These are phyloP conservation scores for Lactarius deliciosus DNA, from an alignment of 768 basidiomycete genomes.

Conservation along the genomic window DNA sequence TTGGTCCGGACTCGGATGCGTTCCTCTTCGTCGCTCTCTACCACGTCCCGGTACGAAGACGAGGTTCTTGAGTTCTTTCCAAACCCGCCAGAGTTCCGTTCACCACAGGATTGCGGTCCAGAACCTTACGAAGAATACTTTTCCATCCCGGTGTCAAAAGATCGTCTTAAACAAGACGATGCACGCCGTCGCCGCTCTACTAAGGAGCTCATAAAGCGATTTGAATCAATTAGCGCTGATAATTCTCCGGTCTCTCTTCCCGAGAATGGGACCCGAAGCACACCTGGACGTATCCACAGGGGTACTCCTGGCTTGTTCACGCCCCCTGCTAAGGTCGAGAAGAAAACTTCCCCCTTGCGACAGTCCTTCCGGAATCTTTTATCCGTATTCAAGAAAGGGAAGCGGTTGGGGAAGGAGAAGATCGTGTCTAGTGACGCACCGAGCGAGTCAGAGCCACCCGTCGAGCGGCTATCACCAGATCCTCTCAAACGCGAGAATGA, in stretches of 20 bases:
- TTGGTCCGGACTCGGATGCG: conserved; percentile 12
- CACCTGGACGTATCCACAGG: conserved; percentile 27
- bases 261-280: conserved; percentile 18
- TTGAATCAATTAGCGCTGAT: conserved; percentile 44
- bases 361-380: conserved; percentile 64
- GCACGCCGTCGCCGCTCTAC: conserved; percentile 37
- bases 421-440: conserved; percentile 21
- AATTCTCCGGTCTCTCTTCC: neutral
- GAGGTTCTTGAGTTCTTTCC: conserved; percentile 12
- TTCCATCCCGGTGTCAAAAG: conserved; percentile 17
- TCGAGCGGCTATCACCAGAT: neutral
- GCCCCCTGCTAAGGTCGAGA: conserved; percentile 40
- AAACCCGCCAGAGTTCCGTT: conserved; percentile 24
- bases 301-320: conserved; percentile 28
- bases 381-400: conserved; percentile 57
- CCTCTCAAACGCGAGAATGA: conserved; percentile 6
- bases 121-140: conserved; percentile 30
- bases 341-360: conserved; percentile 54
- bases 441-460: conserved; percentile 16
- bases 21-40: conserved; percentile 14
- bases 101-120: conserved; percentile 23
- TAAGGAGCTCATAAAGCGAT: conserved; percentile 53
- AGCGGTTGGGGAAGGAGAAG: conserved; percentile 32
- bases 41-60: conserved; percentile 16
- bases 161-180: neutral